Evolutionary conservation across 2,329 filamentous ascomycete genomes (phyloP), one percentile per base, ranked within the genome.

Genomic region (Rutstroemia sp.): DNA sequence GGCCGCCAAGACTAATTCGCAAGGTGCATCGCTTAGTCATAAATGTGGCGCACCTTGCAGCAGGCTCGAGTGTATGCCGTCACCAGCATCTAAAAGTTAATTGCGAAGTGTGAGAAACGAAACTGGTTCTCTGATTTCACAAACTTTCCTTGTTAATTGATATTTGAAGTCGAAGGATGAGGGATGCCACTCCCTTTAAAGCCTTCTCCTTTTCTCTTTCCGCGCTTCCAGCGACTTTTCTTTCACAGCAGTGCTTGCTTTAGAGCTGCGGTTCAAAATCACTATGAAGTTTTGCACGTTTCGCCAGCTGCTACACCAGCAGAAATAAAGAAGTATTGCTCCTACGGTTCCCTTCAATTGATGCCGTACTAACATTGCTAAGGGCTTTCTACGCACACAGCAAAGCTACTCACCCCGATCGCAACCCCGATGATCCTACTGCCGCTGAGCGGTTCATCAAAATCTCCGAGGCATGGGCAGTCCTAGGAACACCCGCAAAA

Each of bases 351-450:
- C 37, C 23, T 25, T 25, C 10, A 53, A 39, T 42, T 23, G 38
- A 41, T 41, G 41, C 50, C 56, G 50, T 57, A 34, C 19, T 41
- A 37, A 57, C 39, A n/a, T 30, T 27, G 57, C 34, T 5, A 52
- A 85, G 81, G 66, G 82, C 82, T 63, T 99, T 96, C 81, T 97
- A 96, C 79, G 74, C 80, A 59, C 88, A 97, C 70, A 96, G 91
- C 68, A 95, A 96, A 74, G 75, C 80, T 54, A 87, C 96, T 79
- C 94, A 99, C 73, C 94, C 94, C 1, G 94, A 99, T 78, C 84
- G 85, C 70, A 95, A 97, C 77, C 89, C 80, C 59, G 69, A 80
- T 64, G 87, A 96, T 72, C 87, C 88, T 4, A 70, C 74, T 58
- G 88, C 92, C 60, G 78, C 85, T 4, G 75, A 81, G 57, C 88